Evolutionary conservation across 768 basidiomycete genomes (phyloP), one percentile per base, ranked within the genome.

Genomic region (Kwoniella dejecticola): DNA sequence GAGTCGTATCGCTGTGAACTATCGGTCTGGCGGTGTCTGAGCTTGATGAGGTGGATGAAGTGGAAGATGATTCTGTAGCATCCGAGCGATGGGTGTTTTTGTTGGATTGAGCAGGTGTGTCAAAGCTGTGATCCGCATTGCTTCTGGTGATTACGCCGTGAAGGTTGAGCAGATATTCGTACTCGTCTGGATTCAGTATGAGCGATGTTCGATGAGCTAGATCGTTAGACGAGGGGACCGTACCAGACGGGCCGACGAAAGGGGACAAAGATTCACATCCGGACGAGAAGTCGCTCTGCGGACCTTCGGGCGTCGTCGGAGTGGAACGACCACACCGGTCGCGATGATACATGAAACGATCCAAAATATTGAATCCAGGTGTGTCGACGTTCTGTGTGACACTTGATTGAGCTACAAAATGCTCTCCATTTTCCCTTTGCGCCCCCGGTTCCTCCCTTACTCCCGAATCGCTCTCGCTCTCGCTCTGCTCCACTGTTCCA

Each of bases 121-220:
- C 8, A 21, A 44, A n/a, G 10, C 6, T 7, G 6, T 7, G 41
- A 23, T 27, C 46, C 13, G 46, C 24, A 21, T 41, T 42, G 13
- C 23, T 41, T 26, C n/a, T 29, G 13, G 10, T 13, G 24, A 27
- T 27, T 17, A 19, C 7, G 33, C 33, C 26, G 17, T 54, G 52
- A 4, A 54, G 41, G 5, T 33, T 23, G 30, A 54, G 31, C 13
- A 54, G 52, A 17, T 54, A 54, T 21, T 42, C 52, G 24, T 54
- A 54, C 23, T 54, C 52, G 19, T 54, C 40, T 31, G 52, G 41
- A 19, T 44, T 29, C 12, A 54, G 52, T 12, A 54, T 36, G 0
- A 54, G 40, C 5, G 52, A 54, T 15, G 2, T 24, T 26, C 24
- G 2, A 24, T n/a, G 38, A 54, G 40, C 30, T 12, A 17, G 23